These are phyloP conservation scores for Aureobasidium sp. DNA, from an alignment of 2,329 filamentous ascomycete genomes.

Conservation along the genomic window DNA sequence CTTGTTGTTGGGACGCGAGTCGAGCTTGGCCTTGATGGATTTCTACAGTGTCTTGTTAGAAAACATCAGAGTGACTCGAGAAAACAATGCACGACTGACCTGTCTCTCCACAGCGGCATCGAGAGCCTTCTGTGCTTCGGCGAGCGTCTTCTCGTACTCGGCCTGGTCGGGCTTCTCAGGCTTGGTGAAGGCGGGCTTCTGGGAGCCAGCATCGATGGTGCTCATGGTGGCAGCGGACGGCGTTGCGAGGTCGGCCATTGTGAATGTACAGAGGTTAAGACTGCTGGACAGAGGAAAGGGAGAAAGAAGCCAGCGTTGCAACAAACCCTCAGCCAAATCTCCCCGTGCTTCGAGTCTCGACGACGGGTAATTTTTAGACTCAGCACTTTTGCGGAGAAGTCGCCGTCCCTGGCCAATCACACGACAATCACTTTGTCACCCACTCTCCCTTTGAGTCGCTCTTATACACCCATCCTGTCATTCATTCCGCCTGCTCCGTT, in stretches of 20 bases:
- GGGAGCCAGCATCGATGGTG: slow-evolving; percentile 28
- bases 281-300: not conserved
- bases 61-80: not conserved
- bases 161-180: slow-evolving; percentile 85
- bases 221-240: slow-evolving; percentile 31
- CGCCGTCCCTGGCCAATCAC: slow-evolving; percentile 1
- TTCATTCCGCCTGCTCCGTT: not conserved
- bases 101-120: slow-evolving; percentile 65
- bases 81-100: slow-evolving; percentile 40
- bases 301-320: slow-evolving; percentile 16
- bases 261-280: slow-evolving; percentile 4
- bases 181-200: slow-evolving; percentile 43
- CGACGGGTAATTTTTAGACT: slow-evolving; percentile 7
- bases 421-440: too few species aligned
- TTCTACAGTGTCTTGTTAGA: slow-evolving; percentile 50
- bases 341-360: slow-evolving; percentile 1
- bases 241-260: slow-evolving; percentile 32
- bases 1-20: slow-evolving; percentile 75
- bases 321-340: not conserved
- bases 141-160: slow-evolving; percentile 70
- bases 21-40: slow-evolving; percentile 80
- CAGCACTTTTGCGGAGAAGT: not conserved
- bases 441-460: not conserved
- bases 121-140: slow-evolving; percentile 81
- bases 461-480: not conserved